Evolutionary conservation across 2,329 filamentous ascomycete species (phyloP).

Genomic region (Colletotrichum sp.): DNA sequence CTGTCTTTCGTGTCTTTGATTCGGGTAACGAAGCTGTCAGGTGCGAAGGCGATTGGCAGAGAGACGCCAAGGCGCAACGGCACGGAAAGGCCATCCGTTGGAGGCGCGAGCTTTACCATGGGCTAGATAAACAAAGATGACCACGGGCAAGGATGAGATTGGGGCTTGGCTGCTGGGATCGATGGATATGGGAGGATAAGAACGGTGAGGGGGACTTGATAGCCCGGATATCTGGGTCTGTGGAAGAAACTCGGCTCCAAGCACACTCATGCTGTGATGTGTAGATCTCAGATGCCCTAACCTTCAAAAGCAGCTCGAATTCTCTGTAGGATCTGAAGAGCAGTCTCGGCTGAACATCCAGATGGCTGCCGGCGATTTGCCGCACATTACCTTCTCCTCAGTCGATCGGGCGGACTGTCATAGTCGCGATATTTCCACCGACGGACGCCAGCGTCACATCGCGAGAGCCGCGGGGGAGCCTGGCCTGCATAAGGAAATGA

Average conservation of each 20-base stretch:
- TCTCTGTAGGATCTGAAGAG: neutral
- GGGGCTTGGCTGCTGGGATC: neutral
- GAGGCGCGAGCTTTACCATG: neutral
- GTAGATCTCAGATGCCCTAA: neutral
- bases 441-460: neutral
- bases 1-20: neutral
- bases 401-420: neutral
- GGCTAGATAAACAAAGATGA: neutral
- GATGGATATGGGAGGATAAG: neutral
- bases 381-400: neutral
- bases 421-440: neutral
- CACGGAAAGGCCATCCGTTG: neutral
- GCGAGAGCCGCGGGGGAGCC: neutral
- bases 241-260: neutral
- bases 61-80: constrained; percentile 1
- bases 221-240: neutral
- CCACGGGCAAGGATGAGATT: neutral
- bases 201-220: neutral
- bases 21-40: neutral
- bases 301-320: neutral
- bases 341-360: neutral
- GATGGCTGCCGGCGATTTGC: neutral
- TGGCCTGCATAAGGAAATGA: neutral
- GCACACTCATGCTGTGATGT: neutral
- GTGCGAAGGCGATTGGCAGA: neutral